Conservation (phyloP, 2,329 filamentous ascomycete genomes). For the Aspergillus fischeri region DNA sequence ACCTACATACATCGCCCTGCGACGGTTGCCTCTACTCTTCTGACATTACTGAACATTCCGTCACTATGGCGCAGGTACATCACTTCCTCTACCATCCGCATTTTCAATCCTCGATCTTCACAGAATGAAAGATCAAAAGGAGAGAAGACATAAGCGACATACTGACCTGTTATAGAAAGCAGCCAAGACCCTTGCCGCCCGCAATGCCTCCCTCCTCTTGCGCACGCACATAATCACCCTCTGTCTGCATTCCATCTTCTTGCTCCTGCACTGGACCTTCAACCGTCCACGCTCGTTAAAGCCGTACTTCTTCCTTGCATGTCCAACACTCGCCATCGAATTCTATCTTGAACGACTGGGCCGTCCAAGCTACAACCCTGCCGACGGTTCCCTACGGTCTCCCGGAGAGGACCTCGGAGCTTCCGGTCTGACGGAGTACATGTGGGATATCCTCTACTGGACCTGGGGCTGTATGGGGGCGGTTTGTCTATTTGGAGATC, state of each 20-base stretch:
- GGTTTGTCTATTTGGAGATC: conserved; percentile 77
- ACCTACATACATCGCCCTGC: background rate
- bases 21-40: background rate
- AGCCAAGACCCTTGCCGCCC: conserved; percentile 62
- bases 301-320: conserved; percentile 67
- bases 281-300: conserved; percentile 59
- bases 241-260: conserved; percentile 67
- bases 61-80: conserved; percentile 19
- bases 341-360: conserved; percentile 80
- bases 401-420: conserved; percentile 86
- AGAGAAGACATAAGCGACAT: background rate
- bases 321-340: conserved; percentile 74
- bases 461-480: conserved; percentile 74
- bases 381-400: conserved; percentile 63
- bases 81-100: background rate
- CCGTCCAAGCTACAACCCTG: conserved; percentile 67
- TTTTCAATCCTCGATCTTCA: background rate
- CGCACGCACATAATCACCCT: conserved; percentile 76
- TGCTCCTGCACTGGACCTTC: conserved; percentile 63
- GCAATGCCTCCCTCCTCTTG: conserved; percentile 72
- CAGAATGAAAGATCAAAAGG: background rate
- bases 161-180: conserved; percentile 40
- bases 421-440: conserved; percentile 87
- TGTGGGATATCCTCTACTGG: conserved; percentile 96
- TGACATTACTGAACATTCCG: background rate